These are phyloP conservation scores for Debaryomyces prosopidis DNA, from an alignment of 805 yeast species.

Conservation along the genomic window DNA sequence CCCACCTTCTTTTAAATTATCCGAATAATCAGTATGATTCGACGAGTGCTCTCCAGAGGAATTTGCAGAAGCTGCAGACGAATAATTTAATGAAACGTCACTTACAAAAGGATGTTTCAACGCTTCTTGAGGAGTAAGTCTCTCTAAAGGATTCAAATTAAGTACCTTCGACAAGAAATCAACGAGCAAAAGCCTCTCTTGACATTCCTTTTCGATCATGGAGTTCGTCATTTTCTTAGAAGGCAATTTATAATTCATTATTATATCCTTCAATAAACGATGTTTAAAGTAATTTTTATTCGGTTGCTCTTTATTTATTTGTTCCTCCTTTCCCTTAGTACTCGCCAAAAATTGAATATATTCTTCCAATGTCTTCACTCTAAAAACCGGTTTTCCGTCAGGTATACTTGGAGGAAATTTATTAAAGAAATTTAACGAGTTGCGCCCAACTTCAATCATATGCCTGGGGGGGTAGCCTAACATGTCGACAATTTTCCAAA, in stretches of 20 bases:
- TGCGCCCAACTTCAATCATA: constrained; percentile 96
- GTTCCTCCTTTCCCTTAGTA: constrained; percentile 28
- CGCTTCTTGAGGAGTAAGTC: constrained; percentile 98
- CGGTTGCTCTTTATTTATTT: constrained; percentile 60
- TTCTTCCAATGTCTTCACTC: constrained; percentile 36
- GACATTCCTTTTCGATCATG: constrained; percentile 68
- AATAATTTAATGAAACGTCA: constrained; percentile 15
- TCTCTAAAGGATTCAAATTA: constrained; percentile 84
- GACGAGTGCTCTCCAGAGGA: neutral
- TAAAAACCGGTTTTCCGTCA: constrained; percentile 29
- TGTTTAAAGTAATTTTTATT: constrained; percentile 79
- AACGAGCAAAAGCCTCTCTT: constrained; percentile 66
- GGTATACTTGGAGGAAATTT: constrained; percentile 29
- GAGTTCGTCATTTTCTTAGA: constrained; percentile 53
- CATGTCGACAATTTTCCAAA: constrained; percentile 77
- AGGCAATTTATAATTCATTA: constrained; percentile 72
- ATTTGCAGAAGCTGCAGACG: neutral
- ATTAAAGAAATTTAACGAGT: constrained; percentile 67
- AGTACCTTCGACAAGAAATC: constrained; percentile 80
- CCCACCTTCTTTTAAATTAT: too few species aligned
- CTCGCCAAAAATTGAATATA: constrained; percentile 29
- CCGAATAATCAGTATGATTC: neutral
- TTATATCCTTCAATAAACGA: constrained; percentile 65
- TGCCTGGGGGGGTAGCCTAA: constrained; percentile 88
- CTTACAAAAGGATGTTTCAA: constrained; percentile 84